Evolutionary conservation across 2,329 filamentous ascomycete species (phyloP).

Genomic region (Fusarium tanahbumbuense): DNA sequence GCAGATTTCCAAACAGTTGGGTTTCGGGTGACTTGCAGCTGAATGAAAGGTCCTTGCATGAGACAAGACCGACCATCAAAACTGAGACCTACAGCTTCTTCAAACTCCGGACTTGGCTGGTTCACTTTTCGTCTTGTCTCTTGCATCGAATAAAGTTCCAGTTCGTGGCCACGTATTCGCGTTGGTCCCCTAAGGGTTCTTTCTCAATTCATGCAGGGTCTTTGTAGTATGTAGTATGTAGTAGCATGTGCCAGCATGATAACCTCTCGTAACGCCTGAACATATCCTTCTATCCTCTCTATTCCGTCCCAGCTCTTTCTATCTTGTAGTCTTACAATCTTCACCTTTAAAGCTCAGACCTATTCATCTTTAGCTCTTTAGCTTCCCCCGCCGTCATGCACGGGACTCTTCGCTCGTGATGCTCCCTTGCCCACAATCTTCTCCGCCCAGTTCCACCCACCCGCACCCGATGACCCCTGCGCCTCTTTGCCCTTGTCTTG

Average conservation of each 20-base stretch:
- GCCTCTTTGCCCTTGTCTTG: slow-evolving; percentile 40
- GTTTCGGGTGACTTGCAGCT: not conserved
- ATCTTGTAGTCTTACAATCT: slow-evolving; percentile 15
- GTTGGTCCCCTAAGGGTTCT: not conserved
- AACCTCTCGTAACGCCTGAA: slow-evolving; percentile 16
- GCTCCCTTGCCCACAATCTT: slow-evolving; percentile 62
- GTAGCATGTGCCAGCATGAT: not conserved
- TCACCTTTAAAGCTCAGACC: slow-evolving; percentile 1
- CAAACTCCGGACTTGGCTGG: slow-evolving; percentile 8
- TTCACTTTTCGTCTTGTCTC: not conserved
- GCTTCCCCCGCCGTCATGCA: slow-evolving; percentile 24
- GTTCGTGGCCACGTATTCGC: slow-evolving; percentile 6
- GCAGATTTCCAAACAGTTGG: slow-evolving; percentile 7
- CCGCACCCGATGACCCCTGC: slow-evolving; percentile 38
- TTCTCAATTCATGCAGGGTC: slow-evolving; percentile 10
- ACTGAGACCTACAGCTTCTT: slow-evolving; percentile 32
- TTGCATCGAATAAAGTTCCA: not conserved
- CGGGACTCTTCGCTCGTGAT: slow-evolving; percentile 48
- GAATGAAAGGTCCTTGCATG: not conserved
- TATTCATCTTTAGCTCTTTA: slow-evolving; percentile 22
- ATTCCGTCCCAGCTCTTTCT: slow-evolving; percentile 9
- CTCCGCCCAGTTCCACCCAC: slow-evolving; percentile 65
- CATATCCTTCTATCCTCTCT: slow-evolving; percentile 33
- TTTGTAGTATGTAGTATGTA: not conserved
- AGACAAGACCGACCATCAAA: slow-evolving; percentile 23